A percentile compares a stretch with the other conserved stretches of the same genome.
Evolutionary conservation across 2,329 filamentous ascomycete species (phyloP).

Genomic region (Claviceps paspali): DNA sequence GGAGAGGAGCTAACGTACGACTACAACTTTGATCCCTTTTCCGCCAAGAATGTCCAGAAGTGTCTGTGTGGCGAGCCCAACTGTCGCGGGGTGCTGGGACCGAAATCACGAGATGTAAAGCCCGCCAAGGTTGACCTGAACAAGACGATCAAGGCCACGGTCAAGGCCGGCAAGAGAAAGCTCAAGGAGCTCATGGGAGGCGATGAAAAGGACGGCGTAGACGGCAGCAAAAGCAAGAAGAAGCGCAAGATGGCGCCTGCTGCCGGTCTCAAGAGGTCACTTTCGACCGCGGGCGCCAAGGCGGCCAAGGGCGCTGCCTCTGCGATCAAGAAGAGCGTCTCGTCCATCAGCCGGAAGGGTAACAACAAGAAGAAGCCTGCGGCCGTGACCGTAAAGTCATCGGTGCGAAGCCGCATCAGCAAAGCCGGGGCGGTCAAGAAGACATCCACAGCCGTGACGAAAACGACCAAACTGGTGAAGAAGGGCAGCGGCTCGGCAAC

Average conservation of each 20-base stretch:
- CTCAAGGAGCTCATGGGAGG: conserved; percentile 35
- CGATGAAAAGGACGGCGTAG: conserved; percentile 13
- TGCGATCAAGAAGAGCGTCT: conserved; percentile 21
- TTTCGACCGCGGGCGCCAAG: conserved; percentile 21
- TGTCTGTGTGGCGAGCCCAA: conserved; percentile 49
- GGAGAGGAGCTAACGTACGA: conserved; percentile 96
- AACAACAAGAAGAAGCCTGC: conserved; percentile 12
- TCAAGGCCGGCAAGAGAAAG: conserved; percentile 41
- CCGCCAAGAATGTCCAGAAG: conserved; percentile 51
- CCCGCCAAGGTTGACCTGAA: conserved; percentile 28
- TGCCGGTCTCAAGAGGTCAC: conserved; percentile 19
- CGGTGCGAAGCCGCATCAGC: conserved; percentile 13
- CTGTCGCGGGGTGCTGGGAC: conserved; percentile 49
- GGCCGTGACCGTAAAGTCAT: background rate
- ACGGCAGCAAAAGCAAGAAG: conserved; percentile 30
- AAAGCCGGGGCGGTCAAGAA: conserved; percentile 15
- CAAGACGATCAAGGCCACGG: conserved; percentile 21
- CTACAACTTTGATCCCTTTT: conserved; percentile 59
- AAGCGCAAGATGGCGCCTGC: conserved; percentile 24
- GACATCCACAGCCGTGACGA: conserved; percentile 4
- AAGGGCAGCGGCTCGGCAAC: conserved; percentile 7
- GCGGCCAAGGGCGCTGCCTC: conserved; percentile 22
- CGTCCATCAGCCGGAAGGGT: conserved; percentile 6
- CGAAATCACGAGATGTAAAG: conserved; percentile 43
- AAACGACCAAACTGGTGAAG: conserved; percentile 3